Evolutionary conservation across 345 rosid species (phyloP), one percentile per base, ranked within the genome.

Genomic region (sweet orange (Citrus sinensis)): DNA sequence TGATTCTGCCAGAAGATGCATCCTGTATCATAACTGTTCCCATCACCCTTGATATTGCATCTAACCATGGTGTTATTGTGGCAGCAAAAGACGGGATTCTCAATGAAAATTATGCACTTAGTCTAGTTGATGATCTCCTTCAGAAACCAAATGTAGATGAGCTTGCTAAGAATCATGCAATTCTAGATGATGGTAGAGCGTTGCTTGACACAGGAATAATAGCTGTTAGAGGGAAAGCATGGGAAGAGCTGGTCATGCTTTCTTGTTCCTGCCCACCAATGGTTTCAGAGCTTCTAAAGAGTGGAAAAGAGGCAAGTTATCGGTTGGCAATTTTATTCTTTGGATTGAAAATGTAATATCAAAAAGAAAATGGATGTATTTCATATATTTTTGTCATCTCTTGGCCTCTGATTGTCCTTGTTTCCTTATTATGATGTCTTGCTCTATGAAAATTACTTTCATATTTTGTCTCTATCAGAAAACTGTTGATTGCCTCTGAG

Each of bases 201-300:
- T 90, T 96, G 87, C 94, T 96, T 11, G 98, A 96, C 81, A 96
- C 99, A 7, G 99, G 99, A 73, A 89, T 96, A 8, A 92, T 96
- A 78, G 97, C 97, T 68, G 94, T 87, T 24, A 92, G 90, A 84
- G 99, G 99, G 60, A 87, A 84, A 88, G 98, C 98, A 78, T 96
- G 98, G 99, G 71, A 76, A 75, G 95, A 90, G 60, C 94, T 96
- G 78, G 97, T 81, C 27, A 61, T 60, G 76, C 97, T 96, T 87
- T 90, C 98, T 55, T 90, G 88, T 81, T 90, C 94, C 61, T 90
- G 89, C 87, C 90, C 87, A 76, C 84, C 94, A 25, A 86, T 94
- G 91, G 88, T 96, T 79, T 81, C 79, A 30, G 91, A 92, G 78
- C 97, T 96, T 85, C n/a, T 94, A 42, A 76, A 59, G 40, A 81